These are phyloP conservation scores for Pythium apleroticum DNA, from an alignment of 352 stramenopile species.

Conservation along the genomic window DNA sequence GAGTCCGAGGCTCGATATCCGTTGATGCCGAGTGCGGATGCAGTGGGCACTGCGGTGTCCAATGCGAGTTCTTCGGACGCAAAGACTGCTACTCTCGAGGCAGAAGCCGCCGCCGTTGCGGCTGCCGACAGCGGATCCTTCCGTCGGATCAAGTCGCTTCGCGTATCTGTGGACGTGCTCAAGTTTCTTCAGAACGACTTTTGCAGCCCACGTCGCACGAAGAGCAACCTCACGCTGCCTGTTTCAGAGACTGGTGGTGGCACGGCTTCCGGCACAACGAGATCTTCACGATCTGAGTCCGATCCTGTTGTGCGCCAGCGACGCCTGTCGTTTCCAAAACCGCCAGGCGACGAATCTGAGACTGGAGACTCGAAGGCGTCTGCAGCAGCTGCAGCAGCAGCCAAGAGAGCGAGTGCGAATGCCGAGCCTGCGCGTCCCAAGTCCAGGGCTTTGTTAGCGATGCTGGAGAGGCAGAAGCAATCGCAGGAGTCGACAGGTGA, in stretches of 20 bases:
- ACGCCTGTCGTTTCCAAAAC: slow-evolving; percentile 13
- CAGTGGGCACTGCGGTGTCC: neutral
- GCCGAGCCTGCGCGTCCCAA: slow-evolving; percentile 30
- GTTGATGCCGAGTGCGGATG: neutral
- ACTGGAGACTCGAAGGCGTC: neutral
- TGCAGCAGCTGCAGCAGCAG: neutral
- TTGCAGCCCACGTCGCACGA: slow-evolving; percentile 38
- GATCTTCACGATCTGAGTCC: neutral
- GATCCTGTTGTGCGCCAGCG: neutral
- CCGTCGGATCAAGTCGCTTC: slow-evolving; percentile 50
- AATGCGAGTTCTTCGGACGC: neutral
- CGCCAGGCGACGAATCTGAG: neutral
- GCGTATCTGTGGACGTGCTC: slow-evolving; percentile 61
- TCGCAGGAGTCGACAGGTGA: neutral
- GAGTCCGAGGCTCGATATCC: neutral
- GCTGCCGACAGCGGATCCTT: slow-evolving; percentile 24
- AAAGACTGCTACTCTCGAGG: neutral
- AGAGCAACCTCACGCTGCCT: slow-evolving; percentile 18
- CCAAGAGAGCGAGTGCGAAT: neutral
- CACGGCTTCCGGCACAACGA: neutral
- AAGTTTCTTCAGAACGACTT: slow-evolving; percentile 75
- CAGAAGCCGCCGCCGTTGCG: neutral
- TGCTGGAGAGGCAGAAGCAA: slow-evolving; percentile 18
- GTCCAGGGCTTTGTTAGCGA: slow-evolving; percentile 23
- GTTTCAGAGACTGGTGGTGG: slow-evolving; percentile 9